phyloP scores from a whole-genome alignment of 305 asterid species.

The Fraxinus latifolia region DNA sequence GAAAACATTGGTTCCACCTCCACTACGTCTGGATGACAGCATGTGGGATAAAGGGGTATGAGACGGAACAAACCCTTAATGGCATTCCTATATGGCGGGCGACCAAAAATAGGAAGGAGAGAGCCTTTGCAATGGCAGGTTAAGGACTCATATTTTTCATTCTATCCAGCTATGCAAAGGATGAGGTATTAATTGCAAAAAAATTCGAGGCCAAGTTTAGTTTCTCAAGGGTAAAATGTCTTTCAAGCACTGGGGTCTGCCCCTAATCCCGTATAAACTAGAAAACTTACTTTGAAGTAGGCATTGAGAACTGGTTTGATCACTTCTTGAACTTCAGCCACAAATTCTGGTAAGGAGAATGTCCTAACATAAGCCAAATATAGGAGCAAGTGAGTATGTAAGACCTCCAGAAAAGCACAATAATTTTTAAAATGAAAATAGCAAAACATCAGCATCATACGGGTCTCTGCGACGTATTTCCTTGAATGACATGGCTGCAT shows the following conservation, averaged over 20 bases:
- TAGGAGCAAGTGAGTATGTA: constrained; percentile 7
- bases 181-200: background rate
- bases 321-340: constrained; percentile 89
- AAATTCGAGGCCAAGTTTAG: background rate
- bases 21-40: background rate
- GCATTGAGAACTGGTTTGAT: constrained; percentile 84
- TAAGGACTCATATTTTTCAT: background rate
- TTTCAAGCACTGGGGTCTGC: background rate
- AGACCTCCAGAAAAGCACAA: background rate
- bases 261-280: background rate
- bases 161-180: background rate
- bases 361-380: constrained; percentile 48
- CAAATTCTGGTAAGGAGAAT: constrained; percentile 92
- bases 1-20: background rate
- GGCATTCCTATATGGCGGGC: background rate
- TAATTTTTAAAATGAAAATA: background rate
- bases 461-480: constrained; percentile 93
- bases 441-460: constrained; percentile 46
- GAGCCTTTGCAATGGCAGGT: background rate
- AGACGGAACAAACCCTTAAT: background rate
- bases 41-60: background rate
- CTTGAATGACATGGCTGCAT: constrained; percentile 84
- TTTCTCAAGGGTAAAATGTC: background rate
- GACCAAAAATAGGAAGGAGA: background rate
- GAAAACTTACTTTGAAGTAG: constrained; percentile 67